Percentiles rank a stretch among this genome's conserved stretches.
Evolutionary conservation across 257 asterid species (phyloP).

Genomic region (Knoxia roxburghii): DNA sequence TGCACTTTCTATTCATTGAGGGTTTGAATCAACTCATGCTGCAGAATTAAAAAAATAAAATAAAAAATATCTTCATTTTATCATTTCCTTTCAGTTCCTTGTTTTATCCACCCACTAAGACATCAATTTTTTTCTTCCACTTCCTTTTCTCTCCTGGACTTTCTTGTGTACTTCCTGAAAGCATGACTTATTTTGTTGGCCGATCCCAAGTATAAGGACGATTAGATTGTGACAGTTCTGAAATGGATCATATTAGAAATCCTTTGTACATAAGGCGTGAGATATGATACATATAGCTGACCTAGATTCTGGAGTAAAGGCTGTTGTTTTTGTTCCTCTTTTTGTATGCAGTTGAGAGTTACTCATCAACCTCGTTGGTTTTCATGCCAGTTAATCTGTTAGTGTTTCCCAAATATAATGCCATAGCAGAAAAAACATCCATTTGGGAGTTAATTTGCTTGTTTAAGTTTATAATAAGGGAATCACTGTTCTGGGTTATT

Average conservation of each 20-base stretch:
- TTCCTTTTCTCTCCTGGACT: neutral
- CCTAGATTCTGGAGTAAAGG: too few relatives aligned
- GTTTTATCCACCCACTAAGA: too few relatives aligned
- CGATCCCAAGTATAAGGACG: too few relatives aligned
- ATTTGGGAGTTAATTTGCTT: neutral
- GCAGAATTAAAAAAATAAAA: neutral
- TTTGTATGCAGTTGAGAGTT: neutral
- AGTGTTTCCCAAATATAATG: neutral
- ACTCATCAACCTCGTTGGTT: neutral
- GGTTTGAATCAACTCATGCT: constrained; percentile 4
- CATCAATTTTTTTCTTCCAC: too few relatives aligned
- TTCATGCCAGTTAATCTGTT: neutral
- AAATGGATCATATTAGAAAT: too few relatives aligned
- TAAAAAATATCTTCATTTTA: neutral
- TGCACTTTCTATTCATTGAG: neutral
- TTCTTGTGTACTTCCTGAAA: neutral
- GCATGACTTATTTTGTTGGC: too few relatives aligned
- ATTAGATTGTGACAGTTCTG: too few relatives aligned
- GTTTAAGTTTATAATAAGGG: too few relatives aligned
- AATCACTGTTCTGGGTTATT: constrained; percentile 2
- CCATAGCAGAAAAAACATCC: neutral
- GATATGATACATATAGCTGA: too few relatives aligned
- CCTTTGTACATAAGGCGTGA: too few relatives aligned
- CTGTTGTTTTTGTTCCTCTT: neutral
- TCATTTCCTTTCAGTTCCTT: too few relatives aligned